Conservation (phyloP, 495 filamentous ascomycete genomes). For the Trichoderma virens region DNA sequence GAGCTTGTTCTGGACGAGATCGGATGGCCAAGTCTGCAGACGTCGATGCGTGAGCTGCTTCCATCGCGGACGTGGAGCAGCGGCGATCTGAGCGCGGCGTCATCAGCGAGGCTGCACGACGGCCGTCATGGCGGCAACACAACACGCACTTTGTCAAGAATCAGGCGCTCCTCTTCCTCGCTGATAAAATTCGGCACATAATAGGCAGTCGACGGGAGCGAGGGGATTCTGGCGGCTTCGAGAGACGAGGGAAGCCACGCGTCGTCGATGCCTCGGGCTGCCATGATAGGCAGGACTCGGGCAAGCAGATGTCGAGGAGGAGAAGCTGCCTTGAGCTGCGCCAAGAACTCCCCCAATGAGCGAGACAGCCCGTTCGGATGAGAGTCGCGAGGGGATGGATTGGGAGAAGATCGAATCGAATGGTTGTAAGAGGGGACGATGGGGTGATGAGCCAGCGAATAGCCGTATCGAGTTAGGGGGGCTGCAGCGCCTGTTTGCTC, state of each 20-base stretch:
- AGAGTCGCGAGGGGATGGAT: neutral
- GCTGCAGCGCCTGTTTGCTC: neutral
- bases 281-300: constrained; percentile 8
- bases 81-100: constrained; percentile 34
- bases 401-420: neutral
- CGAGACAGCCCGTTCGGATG: neutral
- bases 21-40: constrained; percentile 82
- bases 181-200: constrained; percentile 87
- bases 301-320: neutral
- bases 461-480: constrained; percentile 4
- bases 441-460: constrained; percentile 3
- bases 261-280: constrained; percentile 14
- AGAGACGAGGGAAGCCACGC: constrained; percentile 33
- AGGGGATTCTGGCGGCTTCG: constrained; percentile 45
- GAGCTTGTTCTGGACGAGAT: constrained; percentile 67
- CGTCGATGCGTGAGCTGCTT: constrained; percentile 75
- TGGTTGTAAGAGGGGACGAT: neutral
- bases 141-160: constrained; percentile 58
- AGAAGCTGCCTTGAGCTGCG: neutral
- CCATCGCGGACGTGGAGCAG: constrained; percentile 73
- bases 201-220: constrained; percentile 61
- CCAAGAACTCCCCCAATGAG: neutral
- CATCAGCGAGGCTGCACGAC: constrained; percentile 13
- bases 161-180: constrained; percentile 58
- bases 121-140: neutral